Conservation (phyloP, 2,329 filamentous ascomycete genomes). For the Fusarium sp. region DNA sequence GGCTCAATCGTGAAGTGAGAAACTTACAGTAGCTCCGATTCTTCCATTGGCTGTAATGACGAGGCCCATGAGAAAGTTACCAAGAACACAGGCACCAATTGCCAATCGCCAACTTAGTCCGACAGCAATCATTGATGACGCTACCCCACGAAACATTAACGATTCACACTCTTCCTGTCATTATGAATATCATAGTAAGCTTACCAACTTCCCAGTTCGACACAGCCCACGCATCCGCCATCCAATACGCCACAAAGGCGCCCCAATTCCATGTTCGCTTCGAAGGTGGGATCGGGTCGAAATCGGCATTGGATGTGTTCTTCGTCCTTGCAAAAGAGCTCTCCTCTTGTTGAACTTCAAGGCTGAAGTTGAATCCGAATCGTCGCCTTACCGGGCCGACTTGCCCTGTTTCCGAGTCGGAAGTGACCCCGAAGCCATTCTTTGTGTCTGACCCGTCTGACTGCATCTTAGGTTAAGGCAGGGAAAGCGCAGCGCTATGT, state of each 20-base stretch:
- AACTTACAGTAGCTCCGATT: constrained; percentile 17
- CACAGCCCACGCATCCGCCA: constrained; percentile 20
- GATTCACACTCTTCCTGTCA: not conserved
- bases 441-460: constrained; percentile 13
- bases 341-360: constrained; percentile 8
- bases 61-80: constrained; percentile 16
- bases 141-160: not conserved
- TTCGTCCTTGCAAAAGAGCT: constrained; percentile 15
- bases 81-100: constrained; percentile 17
- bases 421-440: constrained; percentile 5
- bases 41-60: constrained; percentile 15
- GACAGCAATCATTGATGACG: constrained; percentile 15
- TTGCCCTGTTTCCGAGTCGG: constrained; percentile 6
- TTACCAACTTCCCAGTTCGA: constrained; percentile 23
- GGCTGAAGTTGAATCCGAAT: constrained; percentile 15
- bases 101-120: constrained; percentile 20
- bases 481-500: not conserved
- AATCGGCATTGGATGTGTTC: constrained; percentile 8
- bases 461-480: not conserved
- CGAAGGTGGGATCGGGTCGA: constrained; percentile 11
- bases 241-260: constrained; percentile 17
- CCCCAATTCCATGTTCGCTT: constrained; percentile 19
- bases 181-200: not conserved
- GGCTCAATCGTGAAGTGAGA: not conserved
- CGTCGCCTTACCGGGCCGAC: constrained; percentile 5